A percentile compares a stretch with the other conserved stretches of the same genome.
Evolutionary conservation across 2,329 filamentous ascomycete species (phyloP).

Genomic region (Ciborinia camelliae): DNA sequence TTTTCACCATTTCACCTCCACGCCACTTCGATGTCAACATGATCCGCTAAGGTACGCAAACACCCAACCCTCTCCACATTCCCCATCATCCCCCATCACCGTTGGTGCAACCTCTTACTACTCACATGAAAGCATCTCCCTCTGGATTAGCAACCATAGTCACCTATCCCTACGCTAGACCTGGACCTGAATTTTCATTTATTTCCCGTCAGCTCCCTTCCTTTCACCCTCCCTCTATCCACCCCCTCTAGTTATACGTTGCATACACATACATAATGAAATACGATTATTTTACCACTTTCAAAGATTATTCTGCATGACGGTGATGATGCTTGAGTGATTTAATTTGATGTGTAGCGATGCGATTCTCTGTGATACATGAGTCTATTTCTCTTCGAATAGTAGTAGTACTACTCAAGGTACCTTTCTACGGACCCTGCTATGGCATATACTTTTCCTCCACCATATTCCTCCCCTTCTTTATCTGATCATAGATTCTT

Average conservation of each 20-base stretch:
- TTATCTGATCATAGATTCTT: too few relatives aligned
- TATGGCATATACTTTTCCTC: too few relatives aligned
- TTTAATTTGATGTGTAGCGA: too few relatives aligned
- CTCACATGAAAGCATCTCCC: constrained; percentile 32
- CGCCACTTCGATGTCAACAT: neutral
- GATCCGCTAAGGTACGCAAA: constrained; percentile 26
- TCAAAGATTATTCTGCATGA: neutral
- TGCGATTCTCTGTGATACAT: too few relatives aligned
- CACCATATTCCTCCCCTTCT: too few relatives aligned
- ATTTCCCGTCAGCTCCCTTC: neutral
- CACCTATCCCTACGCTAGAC: neutral
- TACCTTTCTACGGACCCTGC: too few relatives aligned
- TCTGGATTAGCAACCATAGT: neutral
- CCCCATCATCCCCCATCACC: neutral
- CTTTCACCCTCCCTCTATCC: neutral
- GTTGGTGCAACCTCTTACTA: constrained; percentile 28
- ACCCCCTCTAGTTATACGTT: neutral
- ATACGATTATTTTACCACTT: neutral
- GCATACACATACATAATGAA: neutral
- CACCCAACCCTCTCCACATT: constrained; percentile 7
- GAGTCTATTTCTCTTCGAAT: too few relatives aligned
- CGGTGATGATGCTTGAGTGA: neutral
- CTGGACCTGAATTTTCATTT: constrained; percentile 6
- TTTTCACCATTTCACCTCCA: neutral
- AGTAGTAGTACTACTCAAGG: too few relatives aligned